These are phyloP conservation scores for Beta corolliflora DNA, from an alignment of 179 eudicot species.

Conservation along the genomic window DNA sequence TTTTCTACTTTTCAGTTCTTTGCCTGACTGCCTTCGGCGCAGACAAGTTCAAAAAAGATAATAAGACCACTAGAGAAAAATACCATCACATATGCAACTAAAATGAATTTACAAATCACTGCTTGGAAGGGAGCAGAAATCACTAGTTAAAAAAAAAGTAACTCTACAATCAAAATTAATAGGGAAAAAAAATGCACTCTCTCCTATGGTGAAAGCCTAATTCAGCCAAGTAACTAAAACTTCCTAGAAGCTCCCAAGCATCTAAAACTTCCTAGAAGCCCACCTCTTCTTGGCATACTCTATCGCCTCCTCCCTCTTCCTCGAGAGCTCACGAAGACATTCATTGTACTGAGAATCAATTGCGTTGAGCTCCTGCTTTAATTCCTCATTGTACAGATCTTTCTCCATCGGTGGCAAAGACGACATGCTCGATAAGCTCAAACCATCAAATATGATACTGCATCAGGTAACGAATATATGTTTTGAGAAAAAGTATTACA, in stretches of 20 bases:
- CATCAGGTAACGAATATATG: slow-evolving; percentile 5
- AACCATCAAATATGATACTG: slow-evolving; percentile 40
- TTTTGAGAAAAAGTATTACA: not conserved
- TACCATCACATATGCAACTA: slow-evolving; percentile 1
- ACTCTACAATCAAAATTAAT: not conserved
- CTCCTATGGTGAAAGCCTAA: not conserved
- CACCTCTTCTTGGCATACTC: slow-evolving; percentile 64
- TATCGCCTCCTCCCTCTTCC: slow-evolving; percentile 56
- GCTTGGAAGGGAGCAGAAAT: not conserved
- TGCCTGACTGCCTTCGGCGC: not conserved
- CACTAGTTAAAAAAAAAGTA: not conserved
- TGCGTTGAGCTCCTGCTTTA: slow-evolving; percentile 59
- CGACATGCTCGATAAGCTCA: slow-evolving; percentile 39
- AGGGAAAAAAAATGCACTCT: not conserved
- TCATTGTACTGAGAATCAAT: slow-evolving; percentile 56
- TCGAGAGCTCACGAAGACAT: slow-evolving; percentile 47
- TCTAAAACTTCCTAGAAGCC: slow-evolving; percentile 39
- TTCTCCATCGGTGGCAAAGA: slow-evolving; percentile 30
- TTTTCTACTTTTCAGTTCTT: not conserved
- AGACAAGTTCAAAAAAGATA: not conserved
- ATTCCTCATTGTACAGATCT: slow-evolving; percentile 37
- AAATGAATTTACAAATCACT: slow-evolving; percentile 21
- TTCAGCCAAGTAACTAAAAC: too few relatives aligned
- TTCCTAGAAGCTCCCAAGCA: slow-evolving; percentile 31
- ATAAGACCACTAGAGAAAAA: not conserved